phyloP scores from a whole-genome alignment of 305 asterid genomes.

The Caryopteris hybrid region DNA sequence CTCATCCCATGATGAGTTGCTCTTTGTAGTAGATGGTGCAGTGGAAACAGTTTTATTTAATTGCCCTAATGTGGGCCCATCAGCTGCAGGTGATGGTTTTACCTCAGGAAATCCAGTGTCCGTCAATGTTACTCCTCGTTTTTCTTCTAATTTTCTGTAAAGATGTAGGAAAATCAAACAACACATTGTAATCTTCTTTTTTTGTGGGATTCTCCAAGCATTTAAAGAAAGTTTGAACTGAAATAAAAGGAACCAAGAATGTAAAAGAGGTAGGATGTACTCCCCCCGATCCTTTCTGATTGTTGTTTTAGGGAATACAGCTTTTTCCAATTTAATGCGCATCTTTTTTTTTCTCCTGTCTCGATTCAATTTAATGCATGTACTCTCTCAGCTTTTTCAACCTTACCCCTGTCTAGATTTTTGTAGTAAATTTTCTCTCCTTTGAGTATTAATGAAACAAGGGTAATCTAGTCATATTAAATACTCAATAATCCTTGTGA shows the following conservation, averaged over 20 bases:
- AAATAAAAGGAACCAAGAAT: neutral
- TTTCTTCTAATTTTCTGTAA: slow-evolving; percentile 90
- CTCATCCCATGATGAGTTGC: slow-evolving; percentile 86
- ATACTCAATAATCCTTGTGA: no score
- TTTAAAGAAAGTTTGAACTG: neutral
- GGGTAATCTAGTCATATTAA: neutral
- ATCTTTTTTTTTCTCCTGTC: no score
- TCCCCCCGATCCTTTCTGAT: no score
- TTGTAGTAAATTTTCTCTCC: neutral
- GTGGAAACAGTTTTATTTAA: slow-evolving; percentile 37
- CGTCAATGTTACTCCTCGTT: slow-evolving; percentile 81
- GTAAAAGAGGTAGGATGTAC: neutral
- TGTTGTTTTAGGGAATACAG: no score
- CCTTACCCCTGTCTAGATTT: neutral
- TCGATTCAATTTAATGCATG: no score
- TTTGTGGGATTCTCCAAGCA: neutral
- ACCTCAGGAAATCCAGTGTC: slow-evolving; percentile 57
- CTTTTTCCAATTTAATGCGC: no score
- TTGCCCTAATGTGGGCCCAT: slow-evolving; percentile 48
- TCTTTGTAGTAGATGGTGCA: slow-evolving; percentile 42
- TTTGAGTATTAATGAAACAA: neutral
- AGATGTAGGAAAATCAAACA: slow-evolving; percentile 4
- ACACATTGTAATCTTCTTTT: neutral
- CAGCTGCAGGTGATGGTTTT: slow-evolving; percentile 38
- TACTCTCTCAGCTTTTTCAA: no score